Conservation (phyloP, 805 yeast species). For the Candida yuanshanica region DNA sequence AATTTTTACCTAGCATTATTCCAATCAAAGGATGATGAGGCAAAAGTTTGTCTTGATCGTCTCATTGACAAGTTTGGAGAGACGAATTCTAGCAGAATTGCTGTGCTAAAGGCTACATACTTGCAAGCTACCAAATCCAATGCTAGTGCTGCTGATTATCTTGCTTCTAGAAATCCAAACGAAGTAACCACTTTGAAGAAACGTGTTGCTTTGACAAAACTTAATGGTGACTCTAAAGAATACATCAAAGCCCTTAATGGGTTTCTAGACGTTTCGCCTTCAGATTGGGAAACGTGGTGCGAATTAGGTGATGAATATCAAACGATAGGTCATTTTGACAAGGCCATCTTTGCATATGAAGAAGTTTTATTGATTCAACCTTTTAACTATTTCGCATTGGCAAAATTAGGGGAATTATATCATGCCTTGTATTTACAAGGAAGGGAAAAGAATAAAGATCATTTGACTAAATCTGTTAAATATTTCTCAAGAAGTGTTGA, state of each 20-base stretch:
- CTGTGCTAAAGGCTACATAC: constrained; percentile 48
- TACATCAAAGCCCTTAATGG: constrained; percentile 52
- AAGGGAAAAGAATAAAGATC: constrained; percentile 3
- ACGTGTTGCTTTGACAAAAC: constrained; percentile 17
- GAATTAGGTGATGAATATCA: constrained; percentile 68
- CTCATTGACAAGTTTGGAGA: constrained; percentile 65
- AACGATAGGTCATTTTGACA: constrained; percentile 54
- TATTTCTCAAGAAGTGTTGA: constrained; percentile 71
- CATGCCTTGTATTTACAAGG: constrained; percentile 10
- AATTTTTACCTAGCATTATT: constrained; percentile 61
- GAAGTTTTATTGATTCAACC: constrained; percentile 70
- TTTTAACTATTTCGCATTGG: constrained; percentile 59
- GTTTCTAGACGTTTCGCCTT: constrained; percentile 58
- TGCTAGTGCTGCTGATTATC: constrained; percentile 29
- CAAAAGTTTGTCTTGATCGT: constrained; percentile 58
- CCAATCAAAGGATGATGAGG: constrained; percentile 64
- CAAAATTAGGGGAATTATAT: constrained; percentile 55
- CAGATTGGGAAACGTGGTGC: constrained; percentile 74
- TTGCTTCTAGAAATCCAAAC: constrained; percentile 25
- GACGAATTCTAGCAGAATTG: constrained; percentile 47
- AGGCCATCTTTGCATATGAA: constrained; percentile 60
- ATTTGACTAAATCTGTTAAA: constrained; percentile 26
- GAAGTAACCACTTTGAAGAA: constrained; percentile 20
- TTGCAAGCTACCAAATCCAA: constrained; percentile 43
- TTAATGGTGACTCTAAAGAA: constrained; percentile 13